Evolutionary conservation across 2,329 filamentous ascomycete species (phyloP).

Genomic region (Fusarium domesticum): DNA sequence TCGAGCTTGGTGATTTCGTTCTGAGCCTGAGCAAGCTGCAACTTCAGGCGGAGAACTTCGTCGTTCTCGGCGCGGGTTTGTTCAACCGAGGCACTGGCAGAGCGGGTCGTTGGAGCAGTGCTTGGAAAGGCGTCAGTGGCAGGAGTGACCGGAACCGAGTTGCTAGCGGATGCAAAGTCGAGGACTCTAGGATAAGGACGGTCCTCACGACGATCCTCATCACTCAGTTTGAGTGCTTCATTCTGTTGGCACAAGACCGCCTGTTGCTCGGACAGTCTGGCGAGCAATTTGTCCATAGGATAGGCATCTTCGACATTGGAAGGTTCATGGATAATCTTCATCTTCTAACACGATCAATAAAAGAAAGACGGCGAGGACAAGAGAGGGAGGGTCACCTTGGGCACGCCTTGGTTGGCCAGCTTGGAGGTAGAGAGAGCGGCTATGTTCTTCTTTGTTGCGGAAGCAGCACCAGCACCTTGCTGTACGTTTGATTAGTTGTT

Average conservation of each 20-base stretch:
- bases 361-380: conserved; percentile 2
- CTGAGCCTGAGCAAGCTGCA: conserved; percentile 68
- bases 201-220: conserved; percentile 40
- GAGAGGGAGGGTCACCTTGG: conserved; percentile 45
- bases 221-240: conserved; percentile 45
- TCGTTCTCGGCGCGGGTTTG: conserved; percentile 44
- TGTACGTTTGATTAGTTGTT: conserved; percentile 4
- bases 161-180: conserved; percentile 53
- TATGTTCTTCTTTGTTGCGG: conserved; percentile 41
- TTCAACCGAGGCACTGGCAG: conserved; percentile 50
- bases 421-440: conserved; percentile 51
- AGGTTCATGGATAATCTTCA: conserved; percentile 47
- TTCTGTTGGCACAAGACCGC: conserved; percentile 57
- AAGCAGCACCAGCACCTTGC: conserved; percentile 21
- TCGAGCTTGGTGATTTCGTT: conserved; percentile 69
- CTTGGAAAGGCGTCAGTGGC: conserved; percentile 53
- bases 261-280: conserved; percentile 72
- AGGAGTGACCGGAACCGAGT: conserved; percentile 61
- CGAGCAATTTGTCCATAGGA: conserved; percentile 69
- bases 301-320: conserved; percentile 40
- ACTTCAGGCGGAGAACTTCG: conserved; percentile 65
- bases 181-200: conserved; percentile 34
- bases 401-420: conserved; percentile 51
- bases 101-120: conserved; percentile 48
- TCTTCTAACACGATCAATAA: conserved; percentile 40